These are phyloP conservation scores for Ceratocystis smalleyi DNA, from an alignment of 2,329 filamentous ascomycete genomes.

Conservation along the genomic window DNA sequence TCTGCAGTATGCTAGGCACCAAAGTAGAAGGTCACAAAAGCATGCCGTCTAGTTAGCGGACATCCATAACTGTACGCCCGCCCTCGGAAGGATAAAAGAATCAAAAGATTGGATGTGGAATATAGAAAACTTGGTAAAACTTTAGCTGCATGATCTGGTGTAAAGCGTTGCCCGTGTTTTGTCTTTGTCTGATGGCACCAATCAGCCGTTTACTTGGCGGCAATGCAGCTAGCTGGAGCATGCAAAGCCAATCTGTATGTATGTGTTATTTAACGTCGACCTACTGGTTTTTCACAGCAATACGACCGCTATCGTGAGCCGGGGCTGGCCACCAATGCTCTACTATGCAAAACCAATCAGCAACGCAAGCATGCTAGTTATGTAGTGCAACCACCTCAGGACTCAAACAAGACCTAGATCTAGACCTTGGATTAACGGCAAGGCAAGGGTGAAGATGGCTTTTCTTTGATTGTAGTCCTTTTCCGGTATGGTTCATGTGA, in stretches of 20 bases:
- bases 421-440: not conserved
- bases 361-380: not conserved
- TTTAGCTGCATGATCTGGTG: not conserved
- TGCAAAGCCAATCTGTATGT: too few species aligned
- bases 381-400: not conserved
- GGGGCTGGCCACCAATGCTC: too few species aligned
- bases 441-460: not conserved
- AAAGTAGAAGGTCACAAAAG: too few species aligned
- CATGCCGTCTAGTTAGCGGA: too few species aligned
- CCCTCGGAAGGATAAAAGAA: too few species aligned
- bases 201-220: not conserved
- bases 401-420: not conserved
- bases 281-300: too few species aligned
- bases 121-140: not conserved
- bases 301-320: too few species aligned
- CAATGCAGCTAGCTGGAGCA: not conserved
- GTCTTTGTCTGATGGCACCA: not conserved
- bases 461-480: not conserved
- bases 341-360: not conserved
- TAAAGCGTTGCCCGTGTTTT: not conserved
- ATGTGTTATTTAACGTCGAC: too few species aligned
- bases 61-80: too few species aligned
- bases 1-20: too few species aligned
- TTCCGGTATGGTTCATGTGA: not conserved
- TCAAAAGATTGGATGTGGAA: not conserved